Percentiles rank a stretch among this genome's conserved stretches.
Conservation (phyloP, 768 basidiomycete genomes). For the Mycena sanguinolenta region DNA sequence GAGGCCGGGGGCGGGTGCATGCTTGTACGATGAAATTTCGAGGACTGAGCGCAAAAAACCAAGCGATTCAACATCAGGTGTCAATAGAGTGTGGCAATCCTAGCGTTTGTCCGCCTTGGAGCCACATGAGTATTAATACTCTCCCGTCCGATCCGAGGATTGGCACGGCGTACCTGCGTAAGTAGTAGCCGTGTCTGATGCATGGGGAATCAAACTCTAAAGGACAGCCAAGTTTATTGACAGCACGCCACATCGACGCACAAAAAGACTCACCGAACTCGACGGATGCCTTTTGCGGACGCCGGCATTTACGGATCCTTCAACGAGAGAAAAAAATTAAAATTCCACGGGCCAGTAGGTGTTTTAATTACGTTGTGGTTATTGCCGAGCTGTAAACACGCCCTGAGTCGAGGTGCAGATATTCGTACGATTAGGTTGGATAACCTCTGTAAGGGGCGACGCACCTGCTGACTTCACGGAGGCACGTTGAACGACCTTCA, state of each 20-base stretch:
- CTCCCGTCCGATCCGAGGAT: conserved; percentile 1
- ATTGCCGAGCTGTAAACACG: neutral
- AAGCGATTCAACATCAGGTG: neutral
- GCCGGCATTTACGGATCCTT: neutral
- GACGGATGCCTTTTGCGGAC: neutral
- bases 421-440: neutral
- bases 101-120: neutral
- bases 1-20: neutral
- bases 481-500: neutral
- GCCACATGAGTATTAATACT: neutral
- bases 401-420: neutral
- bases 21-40: neutral
- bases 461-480: neutral
- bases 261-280: neutral
- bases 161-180: neutral
- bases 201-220: neutral
- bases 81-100: neutral
- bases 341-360: neutral
- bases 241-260: no score
- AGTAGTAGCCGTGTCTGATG: neutral
- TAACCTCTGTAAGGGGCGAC: neutral
- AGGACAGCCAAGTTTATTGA: neutral
- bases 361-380: neutral
- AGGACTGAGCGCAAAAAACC: neutral
- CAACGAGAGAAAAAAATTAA: neutral